phyloP scores from a whole-genome alignment of 495 filamentous ascomycete species.

The Lophiostoma macrostomum region DNA sequence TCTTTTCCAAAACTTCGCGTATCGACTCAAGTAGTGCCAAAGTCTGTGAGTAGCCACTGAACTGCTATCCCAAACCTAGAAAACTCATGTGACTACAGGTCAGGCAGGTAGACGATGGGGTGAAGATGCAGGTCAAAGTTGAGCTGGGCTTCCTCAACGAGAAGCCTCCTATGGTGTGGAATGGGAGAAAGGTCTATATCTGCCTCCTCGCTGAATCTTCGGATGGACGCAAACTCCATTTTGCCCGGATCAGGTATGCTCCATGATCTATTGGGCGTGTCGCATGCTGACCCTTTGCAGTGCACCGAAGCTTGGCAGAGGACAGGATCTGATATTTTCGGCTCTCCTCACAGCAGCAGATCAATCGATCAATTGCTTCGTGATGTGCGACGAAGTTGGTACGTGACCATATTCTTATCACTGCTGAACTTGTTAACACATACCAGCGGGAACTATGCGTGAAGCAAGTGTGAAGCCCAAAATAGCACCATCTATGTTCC shows the following conservation, averaged over 20 bases:
- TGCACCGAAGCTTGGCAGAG: constrained; percentile 62
- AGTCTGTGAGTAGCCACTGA: constrained; percentile 45
- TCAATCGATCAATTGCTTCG: constrained; percentile 65
- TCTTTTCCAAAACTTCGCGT: constrained; percentile 75
- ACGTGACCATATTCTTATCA: constrained; percentile 20
- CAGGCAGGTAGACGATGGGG: constrained; percentile 43
- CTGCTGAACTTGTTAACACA: background rate
- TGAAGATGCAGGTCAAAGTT: constrained; percentile 61
- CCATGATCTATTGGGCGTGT: background rate
- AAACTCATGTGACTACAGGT: constrained; percentile 25
- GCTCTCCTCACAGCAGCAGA: constrained; percentile 53
- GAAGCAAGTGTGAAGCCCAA: constrained; percentile 60
- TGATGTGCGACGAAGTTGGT: constrained; percentile 88
- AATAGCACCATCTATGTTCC: constrained; percentile 57
- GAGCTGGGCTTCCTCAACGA: constrained; percentile 73
- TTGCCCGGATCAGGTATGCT: constrained; percentile 62
- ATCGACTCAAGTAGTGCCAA: constrained; percentile 49
- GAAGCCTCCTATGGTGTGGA: constrained; percentile 58
- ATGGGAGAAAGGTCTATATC: constrained; percentile 59
- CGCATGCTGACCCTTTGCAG: constrained; percentile 47
- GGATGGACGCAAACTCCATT: constrained; percentile 70
- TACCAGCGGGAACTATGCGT: constrained; percentile 69
- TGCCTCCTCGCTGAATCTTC: constrained; percentile 76
- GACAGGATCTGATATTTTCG: constrained; percentile 59
- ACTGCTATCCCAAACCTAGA: too few relatives aligned